phyloP scores from a whole-genome alignment of 352 stramenopile species.

The Phytophthora syringae region DNA sequence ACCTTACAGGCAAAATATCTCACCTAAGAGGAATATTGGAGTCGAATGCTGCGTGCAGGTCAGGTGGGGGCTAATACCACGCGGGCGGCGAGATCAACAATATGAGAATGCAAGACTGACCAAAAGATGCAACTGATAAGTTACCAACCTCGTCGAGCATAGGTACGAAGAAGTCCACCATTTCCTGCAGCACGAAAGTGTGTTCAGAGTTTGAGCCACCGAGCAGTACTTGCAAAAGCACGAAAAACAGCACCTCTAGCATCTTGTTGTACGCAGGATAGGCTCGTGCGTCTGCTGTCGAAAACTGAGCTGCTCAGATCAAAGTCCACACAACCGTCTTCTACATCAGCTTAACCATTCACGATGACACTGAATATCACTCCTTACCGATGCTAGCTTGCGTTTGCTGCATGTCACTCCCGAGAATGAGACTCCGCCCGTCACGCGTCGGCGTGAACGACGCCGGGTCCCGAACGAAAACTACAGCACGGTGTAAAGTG shows the following conservation, averaged over 20 bases:
- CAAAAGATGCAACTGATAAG: not conserved
- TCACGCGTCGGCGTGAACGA: constrained; percentile 90
- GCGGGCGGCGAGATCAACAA: not conserved
- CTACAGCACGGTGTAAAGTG: constrained; percentile 24
- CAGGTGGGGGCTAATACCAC: constrained; percentile 60
- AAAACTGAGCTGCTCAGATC: constrained; percentile 78
- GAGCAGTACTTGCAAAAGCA: not conserved
- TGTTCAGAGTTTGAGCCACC: not conserved
- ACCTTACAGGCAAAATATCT: too few species aligned
- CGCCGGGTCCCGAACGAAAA: constrained; percentile 82
- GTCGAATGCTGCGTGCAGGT: constrained; percentile 76
- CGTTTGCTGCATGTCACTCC: constrained; percentile 76
- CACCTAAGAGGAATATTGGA: constrained; percentile 50
- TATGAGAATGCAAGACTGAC: not conserved
- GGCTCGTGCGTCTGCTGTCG: constrained; percentile 66
- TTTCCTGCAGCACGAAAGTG: constrained; percentile 42
- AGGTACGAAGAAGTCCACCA: constrained; percentile 83
- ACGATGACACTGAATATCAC: not conserved
- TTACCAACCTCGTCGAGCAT: constrained; percentile 82
- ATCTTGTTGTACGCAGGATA: constrained; percentile 88
- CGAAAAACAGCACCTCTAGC: constrained; percentile 54
- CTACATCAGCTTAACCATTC: not conserved
- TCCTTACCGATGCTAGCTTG: constrained; percentile 72
- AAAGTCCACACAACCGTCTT: not conserved
- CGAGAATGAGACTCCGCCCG: constrained; percentile 81